Percentiles rank a stretch among this genome's conserved stretches.
phyloP scores from a whole-genome alignment of 2,329 filamentous ascomycete genomes.

The Scedosporium apiospermum region DNA sequence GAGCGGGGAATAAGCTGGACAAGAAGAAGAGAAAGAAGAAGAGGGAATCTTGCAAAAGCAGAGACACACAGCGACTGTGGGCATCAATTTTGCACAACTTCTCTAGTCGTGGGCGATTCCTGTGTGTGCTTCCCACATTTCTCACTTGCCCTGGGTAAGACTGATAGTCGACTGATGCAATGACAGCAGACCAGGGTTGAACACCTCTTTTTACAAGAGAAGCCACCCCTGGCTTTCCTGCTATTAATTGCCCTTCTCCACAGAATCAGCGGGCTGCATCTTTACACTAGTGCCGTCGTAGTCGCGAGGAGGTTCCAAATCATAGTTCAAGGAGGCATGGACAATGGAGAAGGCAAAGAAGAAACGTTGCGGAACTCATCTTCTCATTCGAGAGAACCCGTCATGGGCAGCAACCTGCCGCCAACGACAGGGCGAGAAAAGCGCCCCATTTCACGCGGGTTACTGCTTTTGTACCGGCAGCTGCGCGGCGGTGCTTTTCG shows the following conservation, averaged over 20 bases:
- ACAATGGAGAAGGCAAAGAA: neutral
- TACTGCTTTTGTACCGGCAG: neutral
- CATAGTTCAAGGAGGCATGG: neutral
- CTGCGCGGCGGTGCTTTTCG: neutral
- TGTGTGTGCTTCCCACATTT: no score
- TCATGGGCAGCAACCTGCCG: neutral
- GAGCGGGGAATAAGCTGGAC: neutral
- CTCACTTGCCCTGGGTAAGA: no score
- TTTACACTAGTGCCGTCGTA: neutral
- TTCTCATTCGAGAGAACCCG: slow-evolving; percentile 1
- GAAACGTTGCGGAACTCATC: neutral
- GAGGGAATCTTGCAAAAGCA: neutral
- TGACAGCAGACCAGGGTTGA: no score
- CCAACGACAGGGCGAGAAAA: slow-evolving; percentile 3
- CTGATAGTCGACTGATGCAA: no score
- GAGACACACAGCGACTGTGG: no score
- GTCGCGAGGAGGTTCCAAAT: neutral
- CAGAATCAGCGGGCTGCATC: no score
- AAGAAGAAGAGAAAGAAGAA: neutral
- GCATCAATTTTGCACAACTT: neutral
- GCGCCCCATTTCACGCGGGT: slow-evolving; percentile 1
- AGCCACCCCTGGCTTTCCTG: no score
- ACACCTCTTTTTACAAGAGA: no score
- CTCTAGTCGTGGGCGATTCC: no score
- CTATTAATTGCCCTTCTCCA: no score